Percentiles rank a stretch among this genome's conserved stretches.
Conservation (phyloP, 176 grass and related monocot species). For the Cenchrus purpureus region DNA sequence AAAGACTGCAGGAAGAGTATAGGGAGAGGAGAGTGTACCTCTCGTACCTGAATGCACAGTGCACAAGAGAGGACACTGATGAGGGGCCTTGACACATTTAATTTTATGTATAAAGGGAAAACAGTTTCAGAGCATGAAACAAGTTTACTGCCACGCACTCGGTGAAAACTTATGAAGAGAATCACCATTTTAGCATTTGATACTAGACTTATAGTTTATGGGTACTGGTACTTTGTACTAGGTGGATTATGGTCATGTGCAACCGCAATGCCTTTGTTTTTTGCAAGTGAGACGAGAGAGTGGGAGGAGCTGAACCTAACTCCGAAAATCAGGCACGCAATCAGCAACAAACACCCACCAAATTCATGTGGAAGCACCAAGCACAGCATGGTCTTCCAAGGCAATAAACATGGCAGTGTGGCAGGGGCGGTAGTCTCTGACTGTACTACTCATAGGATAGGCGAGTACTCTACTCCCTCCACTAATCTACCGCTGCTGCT, state of each 20-base stretch:
- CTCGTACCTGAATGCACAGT: constrained; percentile 1
- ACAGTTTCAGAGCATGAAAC: neutral
- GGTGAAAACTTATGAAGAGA: neutral
- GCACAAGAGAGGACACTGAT: neutral
- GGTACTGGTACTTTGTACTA: neutral
- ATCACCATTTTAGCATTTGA: neutral
- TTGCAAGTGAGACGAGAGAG: neutral
- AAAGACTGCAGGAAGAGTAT: no score
- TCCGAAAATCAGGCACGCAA: neutral
- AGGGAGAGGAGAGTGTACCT: constrained; percentile 6
- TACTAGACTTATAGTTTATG: neutral
- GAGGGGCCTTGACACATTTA: constrained; percentile 3
- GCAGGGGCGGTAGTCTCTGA: neutral
- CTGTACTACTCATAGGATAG: neutral
- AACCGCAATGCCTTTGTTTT: neutral
- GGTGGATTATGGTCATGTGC: neutral
- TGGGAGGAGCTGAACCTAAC: neutral
- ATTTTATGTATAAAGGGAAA: neutral
- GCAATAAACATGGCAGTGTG: no score
- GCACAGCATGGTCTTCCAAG: no score
- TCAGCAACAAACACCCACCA: neutral
- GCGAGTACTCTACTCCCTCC: constrained; percentile 3
- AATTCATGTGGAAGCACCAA: neutral
- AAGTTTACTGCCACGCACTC: neutral
- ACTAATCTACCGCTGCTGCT: neutral